Percentiles rank a stretch among this genome's conserved stretches.
Evolutionary conservation across 176 grass and related monocot species (phyloP).

Genomic region (Ananas comosus): DNA sequence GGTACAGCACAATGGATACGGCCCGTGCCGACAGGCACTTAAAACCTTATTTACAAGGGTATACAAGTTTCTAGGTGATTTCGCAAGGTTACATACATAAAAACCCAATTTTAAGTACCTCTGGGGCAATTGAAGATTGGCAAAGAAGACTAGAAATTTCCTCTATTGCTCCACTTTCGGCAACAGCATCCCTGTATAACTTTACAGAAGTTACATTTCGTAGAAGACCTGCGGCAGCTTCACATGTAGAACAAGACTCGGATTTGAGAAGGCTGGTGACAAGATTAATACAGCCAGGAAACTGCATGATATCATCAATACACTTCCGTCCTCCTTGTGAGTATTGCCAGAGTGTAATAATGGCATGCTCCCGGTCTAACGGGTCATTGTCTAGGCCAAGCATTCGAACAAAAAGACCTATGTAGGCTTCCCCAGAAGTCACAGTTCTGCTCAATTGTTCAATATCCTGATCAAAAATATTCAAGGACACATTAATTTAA

Average conservation of each 20-base stretch:
- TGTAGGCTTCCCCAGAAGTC: slow-evolving; percentile 31
- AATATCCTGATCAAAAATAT: slow-evolving; percentile 35
- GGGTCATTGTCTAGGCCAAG: slow-evolving; percentile 74
- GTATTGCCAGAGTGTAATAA: slow-evolving; percentile 51
- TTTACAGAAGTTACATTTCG: slow-evolving; percentile 39
- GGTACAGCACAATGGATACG: too few species aligned
- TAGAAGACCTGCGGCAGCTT: slow-evolving; percentile 57
- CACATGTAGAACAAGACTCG: slow-evolving; percentile 35
- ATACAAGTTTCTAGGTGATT: too few species aligned
- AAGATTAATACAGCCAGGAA: slow-evolving; percentile 50
- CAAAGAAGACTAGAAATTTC: slow-evolving; percentile 45
- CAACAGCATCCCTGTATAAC: slow-evolving; percentile 41
- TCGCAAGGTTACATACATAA: background rate
- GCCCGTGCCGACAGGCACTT: too few species aligned
- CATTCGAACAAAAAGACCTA: slow-evolving; percentile 73
- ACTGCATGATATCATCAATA: slow-evolving; percentile 63
- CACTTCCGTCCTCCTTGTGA: slow-evolving; percentile 48
- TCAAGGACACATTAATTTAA: background rate
- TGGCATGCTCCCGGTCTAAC: slow-evolving; percentile 52
- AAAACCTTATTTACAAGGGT: too few species aligned
- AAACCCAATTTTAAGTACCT: slow-evolving; percentile 33
- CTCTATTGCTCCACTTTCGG: slow-evolving; percentile 45
- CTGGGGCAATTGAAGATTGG: slow-evolving; percentile 37
- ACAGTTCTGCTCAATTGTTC: slow-evolving; percentile 9
- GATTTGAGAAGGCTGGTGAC: slow-evolving; percentile 55